Base-by-base conservation (phyloP, 139 green algal species). In the Chlorella sorokiniana region DNA sequence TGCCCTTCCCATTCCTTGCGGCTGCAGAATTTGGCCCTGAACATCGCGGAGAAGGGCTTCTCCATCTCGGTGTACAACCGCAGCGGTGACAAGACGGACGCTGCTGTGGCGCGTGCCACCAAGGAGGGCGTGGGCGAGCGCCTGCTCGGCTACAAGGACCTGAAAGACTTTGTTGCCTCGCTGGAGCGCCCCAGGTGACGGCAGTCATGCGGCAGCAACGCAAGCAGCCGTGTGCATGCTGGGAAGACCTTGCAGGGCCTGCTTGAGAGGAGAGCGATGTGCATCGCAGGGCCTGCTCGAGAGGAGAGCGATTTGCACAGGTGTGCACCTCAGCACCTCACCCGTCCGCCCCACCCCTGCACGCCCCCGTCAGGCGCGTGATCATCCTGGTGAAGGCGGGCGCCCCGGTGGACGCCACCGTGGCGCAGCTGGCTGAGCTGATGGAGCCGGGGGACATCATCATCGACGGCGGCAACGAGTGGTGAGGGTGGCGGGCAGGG, bases 361-460 rank as follows among this genome's bases (percentile, higher is more conserved):
- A 31, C 61, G 22, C n/a, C 23, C 3, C 41, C 1, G 45, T 8
- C 91, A 96, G 93, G 81, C 91, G 91, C 44, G 92, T 99, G 9
- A 98, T 99, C 81, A 97, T 99, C 81, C 90, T 99, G 33, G 97
- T 99, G 22, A 96, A 99, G 89, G 97, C 97, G 37, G 97, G 97
- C 16, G 87, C 92, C 9, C 94, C 97, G 22, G 97, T 99, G 38
- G 97, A 99, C 81, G 69, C 91, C 56, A 99, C 97, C 16, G 98
- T 99, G 29, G 89, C 94, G 20, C 70, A 83, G 38, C 93, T 99
- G 65, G 76, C 89, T 29, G 69, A 97, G 86, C 91, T 93, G 86
- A 86, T 99, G 88, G 97, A 99, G 89, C 82, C 91, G 3, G 96
- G 94, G 4, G 97, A 99, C 88, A 94, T 97, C 83, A 99, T 99